Conservation (phyloP, 352 stramenopile genomes). For the Globisporangium cystogenes region DNA sequence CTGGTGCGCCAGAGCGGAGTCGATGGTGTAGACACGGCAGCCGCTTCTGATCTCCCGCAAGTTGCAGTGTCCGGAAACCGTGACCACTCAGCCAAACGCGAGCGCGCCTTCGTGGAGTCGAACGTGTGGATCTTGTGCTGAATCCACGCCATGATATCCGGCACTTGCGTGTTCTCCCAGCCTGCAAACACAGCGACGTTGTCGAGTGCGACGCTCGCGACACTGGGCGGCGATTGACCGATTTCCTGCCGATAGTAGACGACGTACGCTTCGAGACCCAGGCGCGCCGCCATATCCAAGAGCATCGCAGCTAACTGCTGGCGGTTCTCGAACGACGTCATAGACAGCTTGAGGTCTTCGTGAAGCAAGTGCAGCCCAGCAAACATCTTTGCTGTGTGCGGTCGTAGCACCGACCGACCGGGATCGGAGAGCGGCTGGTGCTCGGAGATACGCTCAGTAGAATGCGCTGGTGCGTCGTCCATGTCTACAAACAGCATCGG, state of each 20-base stretch:
- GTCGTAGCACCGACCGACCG: neutral
- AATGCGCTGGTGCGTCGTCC: conserved; percentile 14
- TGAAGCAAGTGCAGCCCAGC: conserved; percentile 54
- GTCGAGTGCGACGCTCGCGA: neutral
- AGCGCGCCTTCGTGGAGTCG: neutral
- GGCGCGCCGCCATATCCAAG: conserved; percentile 20
- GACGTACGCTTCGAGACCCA: conserved; percentile 29
- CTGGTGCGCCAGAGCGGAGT: conserved; percentile 23
- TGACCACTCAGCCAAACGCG: neutral
- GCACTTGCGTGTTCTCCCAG: conserved; percentile 24
- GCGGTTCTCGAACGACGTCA: conserved; percentile 18
- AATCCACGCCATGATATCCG: conserved; percentile 53
- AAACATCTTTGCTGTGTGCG: conserved; percentile 22
- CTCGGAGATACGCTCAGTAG: neutral
- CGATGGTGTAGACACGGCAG: neutral
- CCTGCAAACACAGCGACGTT: neutral
- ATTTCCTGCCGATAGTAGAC: conserved; percentile 53
- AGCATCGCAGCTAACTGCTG: conserved; percentile 36
- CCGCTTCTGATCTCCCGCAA: neutral
- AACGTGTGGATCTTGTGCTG: conserved; percentile 14
- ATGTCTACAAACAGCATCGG: conserved; percentile 33
- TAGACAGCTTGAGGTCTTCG: conserved; percentile 65
- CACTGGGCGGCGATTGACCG: conserved; percentile 5
- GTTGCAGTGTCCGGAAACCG: conserved; percentile 15
- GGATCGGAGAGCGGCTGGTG: neutral